Evolutionary conservation across 2,329 filamentous ascomycete genomes (phyloP), one percentile per base, ranked within the genome.

Genomic region (Thielaviopsis punctulata): DNA sequence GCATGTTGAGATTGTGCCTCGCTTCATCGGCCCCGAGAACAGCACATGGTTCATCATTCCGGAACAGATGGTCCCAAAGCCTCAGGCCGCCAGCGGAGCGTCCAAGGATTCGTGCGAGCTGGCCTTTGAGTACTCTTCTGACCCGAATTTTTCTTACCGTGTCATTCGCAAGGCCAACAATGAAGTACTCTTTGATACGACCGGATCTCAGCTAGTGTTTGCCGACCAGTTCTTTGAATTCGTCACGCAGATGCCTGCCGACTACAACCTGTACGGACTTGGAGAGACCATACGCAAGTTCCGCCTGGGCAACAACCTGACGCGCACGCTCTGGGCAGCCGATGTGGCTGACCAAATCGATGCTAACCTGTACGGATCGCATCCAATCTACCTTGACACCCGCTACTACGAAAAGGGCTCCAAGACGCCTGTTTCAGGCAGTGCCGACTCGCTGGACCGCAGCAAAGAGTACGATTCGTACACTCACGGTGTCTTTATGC

Each of bases 141-240:
- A 69, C 18, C 71, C 70, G 2, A 82, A 79, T 0, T 89, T 89
- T 64, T 78, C 73, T 4, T 88, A 88, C 62, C 71, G 71, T 0
- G 71, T 89, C 8, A 70, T 67, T 45, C 76, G 79, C 25, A 73
- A 71, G 57, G 71, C 69, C 47, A 80, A 70, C 6, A 72, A 76
- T 0, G 82, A 88, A 60, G 70, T 79, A 0, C 65, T 89, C 0
- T 88, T 87, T 61, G 74, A 76, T 10, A 87, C 83, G 0, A 65
- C 69, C 18, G 79, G 78, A 4, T 76, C 70, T 2, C 73, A 76
- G 10, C 65, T 89, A 13, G 76, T 89, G 0, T 89, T 78, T 59
- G 82, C 87, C 60, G 75, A 88, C 58, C 84, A 89, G 59, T 89
- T 86, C 63, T 75, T 88, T 43, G 84, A 88, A 59, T 82, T 89